phyloP scores from a whole-genome alignment of 257 asterid species.

The Solanum pennellii region DNA sequence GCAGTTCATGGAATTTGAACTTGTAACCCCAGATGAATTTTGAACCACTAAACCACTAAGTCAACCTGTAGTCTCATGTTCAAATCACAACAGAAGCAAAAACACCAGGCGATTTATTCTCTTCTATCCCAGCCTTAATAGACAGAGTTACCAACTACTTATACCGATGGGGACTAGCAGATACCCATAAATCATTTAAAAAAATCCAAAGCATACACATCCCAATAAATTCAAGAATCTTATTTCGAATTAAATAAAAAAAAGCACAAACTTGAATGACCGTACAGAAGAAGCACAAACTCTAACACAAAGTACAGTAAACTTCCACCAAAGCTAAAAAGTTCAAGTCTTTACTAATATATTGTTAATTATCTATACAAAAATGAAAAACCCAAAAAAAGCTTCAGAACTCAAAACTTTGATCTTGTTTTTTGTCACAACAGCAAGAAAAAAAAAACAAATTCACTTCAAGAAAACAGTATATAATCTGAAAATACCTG shows the following conservation, averaged over 20 bases:
- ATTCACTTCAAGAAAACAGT: background rate
- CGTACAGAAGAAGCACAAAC: background rate
- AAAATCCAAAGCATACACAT: background rate
- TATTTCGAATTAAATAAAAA: background rate
- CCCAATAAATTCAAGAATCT: background rate
- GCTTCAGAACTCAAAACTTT: background rate
- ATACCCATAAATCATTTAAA: background rate
- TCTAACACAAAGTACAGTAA: background rate
- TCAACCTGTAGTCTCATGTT: background rate
- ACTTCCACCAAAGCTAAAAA: background rate
- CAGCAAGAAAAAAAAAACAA: background rate
- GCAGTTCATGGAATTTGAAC: background rate
- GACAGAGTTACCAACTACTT: background rate
- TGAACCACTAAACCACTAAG: background rate
- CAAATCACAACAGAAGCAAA: background rate
- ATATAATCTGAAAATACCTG: background rate
- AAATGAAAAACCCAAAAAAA: background rate
- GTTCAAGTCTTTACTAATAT: background rate
- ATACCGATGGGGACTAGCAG: background rate
- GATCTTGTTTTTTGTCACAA: background rate
- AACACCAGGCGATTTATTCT: background rate
- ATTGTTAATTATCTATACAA: background rate
- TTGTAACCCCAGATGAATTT: background rate
- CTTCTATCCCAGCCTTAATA: background rate
- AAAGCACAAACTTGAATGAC: background rate